Evolutionary conservation across 495 filamentous ascomycete species (phyloP).

Genomic region (Elasticomyces elasticus): DNA sequence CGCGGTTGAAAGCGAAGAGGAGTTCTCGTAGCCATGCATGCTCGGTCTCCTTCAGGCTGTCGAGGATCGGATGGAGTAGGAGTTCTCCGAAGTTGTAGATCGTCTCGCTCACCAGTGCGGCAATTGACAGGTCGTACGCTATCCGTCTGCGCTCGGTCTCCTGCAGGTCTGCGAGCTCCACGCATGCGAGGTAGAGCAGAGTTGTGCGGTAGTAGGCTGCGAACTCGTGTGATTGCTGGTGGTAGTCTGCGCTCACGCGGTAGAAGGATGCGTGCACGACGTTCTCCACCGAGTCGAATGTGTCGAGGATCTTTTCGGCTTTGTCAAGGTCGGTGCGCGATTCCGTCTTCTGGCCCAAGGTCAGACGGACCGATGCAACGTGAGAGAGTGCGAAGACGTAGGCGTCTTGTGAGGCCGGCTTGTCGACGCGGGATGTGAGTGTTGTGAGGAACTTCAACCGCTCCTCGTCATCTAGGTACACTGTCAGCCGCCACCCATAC

Average conservation of each 20-base stretch:
- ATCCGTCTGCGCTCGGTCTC: constrained; percentile 62
- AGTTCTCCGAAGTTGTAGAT: constrained; percentile 99
- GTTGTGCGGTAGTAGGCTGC: constrained; percentile 93
- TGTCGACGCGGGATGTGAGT: constrained; percentile 80
- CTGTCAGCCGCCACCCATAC: too few species aligned
- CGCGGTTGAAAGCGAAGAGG: constrained; percentile 94
- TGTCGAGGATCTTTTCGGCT: constrained; percentile 78
- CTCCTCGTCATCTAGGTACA: constrained; percentile 66
- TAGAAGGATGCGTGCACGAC: constrained; percentile 97
- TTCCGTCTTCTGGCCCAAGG: constrained; percentile 61
- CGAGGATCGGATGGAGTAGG: constrained; percentile 89
- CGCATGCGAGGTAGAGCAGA: constrained; percentile 95
- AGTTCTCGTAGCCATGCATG: constrained; percentile 83
- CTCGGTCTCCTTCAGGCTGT: constrained; percentile 57
- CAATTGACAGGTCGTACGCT: constrained; percentile 86
- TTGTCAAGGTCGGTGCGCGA: constrained; percentile 77
- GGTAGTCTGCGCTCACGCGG: constrained; percentile 88
- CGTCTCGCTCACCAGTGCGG: constrained; percentile 80
- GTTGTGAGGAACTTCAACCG: constrained; percentile 76
- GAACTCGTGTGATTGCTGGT: constrained; percentile 84
- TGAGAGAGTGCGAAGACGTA: constrained; percentile 88
- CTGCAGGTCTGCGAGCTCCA: constrained; percentile 65
- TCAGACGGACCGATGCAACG: constrained; percentile 78
- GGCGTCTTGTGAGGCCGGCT: constrained; percentile 87
- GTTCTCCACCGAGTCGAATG: constrained; percentile 90